phyloP scores from a whole-genome alignment of 768 basidiomycete species.

The Collybia sp. region DNA sequence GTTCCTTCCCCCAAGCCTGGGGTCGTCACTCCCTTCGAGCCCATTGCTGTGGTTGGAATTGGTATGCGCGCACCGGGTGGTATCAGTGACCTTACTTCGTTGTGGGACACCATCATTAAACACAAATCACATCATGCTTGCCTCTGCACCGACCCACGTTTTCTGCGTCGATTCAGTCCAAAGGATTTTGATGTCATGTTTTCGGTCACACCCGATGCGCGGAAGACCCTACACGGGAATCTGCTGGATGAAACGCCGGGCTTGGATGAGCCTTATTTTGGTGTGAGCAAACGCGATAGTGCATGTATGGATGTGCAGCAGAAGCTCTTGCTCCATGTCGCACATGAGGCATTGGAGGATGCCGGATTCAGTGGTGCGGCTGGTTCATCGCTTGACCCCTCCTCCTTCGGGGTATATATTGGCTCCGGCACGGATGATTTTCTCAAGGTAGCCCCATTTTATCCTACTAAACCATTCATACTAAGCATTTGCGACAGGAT shows the following conservation, averaged over 20 bases:
- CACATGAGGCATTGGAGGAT: constrained; percentile 6
- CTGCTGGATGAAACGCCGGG: constrained; percentile 5
- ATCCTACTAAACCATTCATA: not conserved
- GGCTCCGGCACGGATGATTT: constrained; percentile 4
- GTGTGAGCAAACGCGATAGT: constrained; percentile 1
- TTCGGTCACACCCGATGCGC: constrained; percentile 1
- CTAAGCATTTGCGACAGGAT: not conserved
- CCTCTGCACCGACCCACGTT: constrained; percentile 4
- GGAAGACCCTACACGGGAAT: constrained; percentile 1
- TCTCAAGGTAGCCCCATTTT: constrained; percentile 2
- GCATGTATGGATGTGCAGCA: constrained; percentile 4
- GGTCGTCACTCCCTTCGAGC: not conserved
- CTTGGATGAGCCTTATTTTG: constrained; percentile 1
- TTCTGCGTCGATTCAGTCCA: constrained; percentile 2
- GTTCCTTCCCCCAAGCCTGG: too few species aligned
- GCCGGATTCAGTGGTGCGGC: constrained; percentile 4
- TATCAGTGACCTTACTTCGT: constrained; percentile 2
- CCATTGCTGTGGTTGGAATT: constrained; percentile 2
- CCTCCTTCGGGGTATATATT: constrained; percentile 3
- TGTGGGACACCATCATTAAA: constrained; percentile 4
- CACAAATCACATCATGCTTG: constrained; percentile 2
- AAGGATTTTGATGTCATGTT: constrained; percentile 4
- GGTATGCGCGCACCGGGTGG: constrained; percentile 4
- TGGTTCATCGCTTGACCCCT: constrained; percentile 2
- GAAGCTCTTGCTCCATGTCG: constrained; percentile 3